Base-by-base conservation (phyloP, 768 basidiomycete species). In the Phaffia tasmanica region DNA sequence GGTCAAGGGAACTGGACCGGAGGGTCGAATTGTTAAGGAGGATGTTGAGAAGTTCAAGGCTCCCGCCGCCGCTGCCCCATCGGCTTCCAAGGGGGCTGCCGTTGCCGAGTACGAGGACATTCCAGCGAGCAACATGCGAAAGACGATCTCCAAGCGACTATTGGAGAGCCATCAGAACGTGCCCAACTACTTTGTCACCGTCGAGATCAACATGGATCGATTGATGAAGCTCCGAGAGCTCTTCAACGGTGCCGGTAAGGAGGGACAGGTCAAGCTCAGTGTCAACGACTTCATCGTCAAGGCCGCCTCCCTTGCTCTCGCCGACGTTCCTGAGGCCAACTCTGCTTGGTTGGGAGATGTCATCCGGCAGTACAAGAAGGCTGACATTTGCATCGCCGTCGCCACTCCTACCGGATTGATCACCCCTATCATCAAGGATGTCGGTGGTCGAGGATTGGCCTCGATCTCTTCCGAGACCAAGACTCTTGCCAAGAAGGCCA, bases 201-300 rank as follows among this genome's bases (percentile, higher is more conserved):
- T 89, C 53, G 89, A 97, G 73, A 82, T 98, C 76, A 86, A 87
- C 80, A 95, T 99, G 92, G 93, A 90, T 81, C 88, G 89, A 81
- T 85, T 91, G 23, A 76, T 88, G 75, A 98, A 95, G 79, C 82
- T 99, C 70, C 83, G 95, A 58, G 85, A 94, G 78, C 86, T 97
- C 70, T 98, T 99, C 81, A 99, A 99, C 83, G 75, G 76, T 70
- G 73, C 77, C 68, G 87, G 88, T 78, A 89, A 92, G 76, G 79
- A 78, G 49, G 78, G 77, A 69, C 78, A 79, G 75, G 75, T 72
- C 65, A 94, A 93, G 80, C 83, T 99, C 62, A 93, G 89, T 71
- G 89, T 99, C 67, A 98, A 98, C 77, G 95, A 99, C 79, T 99
- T 99, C 76, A 84, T 99, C 73, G 85, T 98, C 74, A 99, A 99